phyloP scores from a whole-genome alignment of 352 stramenopile genomes.

The Pythium biforme region DNA sequence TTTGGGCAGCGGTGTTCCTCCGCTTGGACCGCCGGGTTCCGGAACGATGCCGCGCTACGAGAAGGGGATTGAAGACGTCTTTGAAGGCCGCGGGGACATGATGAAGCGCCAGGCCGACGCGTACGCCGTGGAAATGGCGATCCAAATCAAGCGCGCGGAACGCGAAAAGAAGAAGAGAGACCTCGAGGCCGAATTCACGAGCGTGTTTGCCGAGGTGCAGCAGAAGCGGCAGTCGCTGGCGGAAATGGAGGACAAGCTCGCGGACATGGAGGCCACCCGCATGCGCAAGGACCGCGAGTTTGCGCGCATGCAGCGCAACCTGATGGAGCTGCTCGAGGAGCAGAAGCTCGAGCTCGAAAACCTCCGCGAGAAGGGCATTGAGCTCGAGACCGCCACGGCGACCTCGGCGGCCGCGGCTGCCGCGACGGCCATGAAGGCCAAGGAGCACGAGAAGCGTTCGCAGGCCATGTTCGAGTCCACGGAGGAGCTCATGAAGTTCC shows the following conservation, averaged over 20 bases:
- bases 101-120: slow-evolving; percentile 68
- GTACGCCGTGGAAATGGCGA: slow-evolving; percentile 92
- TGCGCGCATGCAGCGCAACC: slow-evolving; percentile 86
- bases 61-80: slow-evolving; percentile 39
- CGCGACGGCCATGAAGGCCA: slow-evolving; percentile 88
- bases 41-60: slow-evolving; percentile 38
- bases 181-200: slow-evolving; percentile 90
- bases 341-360: slow-evolving; percentile 93
- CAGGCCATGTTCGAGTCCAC: slow-evolving; percentile 92
- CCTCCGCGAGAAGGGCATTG: slow-evolving; percentile 88
- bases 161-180: slow-evolving; percentile 91
- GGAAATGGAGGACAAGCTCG: slow-evolving; percentile 82
- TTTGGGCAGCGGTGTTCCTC: slow-evolving; percentile 50
- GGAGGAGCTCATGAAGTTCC: slow-evolving; percentile 96
- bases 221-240: slow-evolving; percentile 82
- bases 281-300: slow-evolving; percentile 94
- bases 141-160: slow-evolving; percentile 92
- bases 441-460: slow-evolving; percentile 88
- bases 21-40: background rate
- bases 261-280: slow-evolving; percentile 91
- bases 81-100: slow-evolving; percentile 48
- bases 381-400: slow-evolving; percentile 89
- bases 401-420: slow-evolving; percentile 89
- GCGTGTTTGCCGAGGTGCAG: slow-evolving; percentile 89
- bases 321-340: slow-evolving; percentile 93